These are phyloP conservation scores for Pleurotus djamor DNA, from an alignment of 768 basidiomycete genomes.

Conservation along the genomic window DNA sequence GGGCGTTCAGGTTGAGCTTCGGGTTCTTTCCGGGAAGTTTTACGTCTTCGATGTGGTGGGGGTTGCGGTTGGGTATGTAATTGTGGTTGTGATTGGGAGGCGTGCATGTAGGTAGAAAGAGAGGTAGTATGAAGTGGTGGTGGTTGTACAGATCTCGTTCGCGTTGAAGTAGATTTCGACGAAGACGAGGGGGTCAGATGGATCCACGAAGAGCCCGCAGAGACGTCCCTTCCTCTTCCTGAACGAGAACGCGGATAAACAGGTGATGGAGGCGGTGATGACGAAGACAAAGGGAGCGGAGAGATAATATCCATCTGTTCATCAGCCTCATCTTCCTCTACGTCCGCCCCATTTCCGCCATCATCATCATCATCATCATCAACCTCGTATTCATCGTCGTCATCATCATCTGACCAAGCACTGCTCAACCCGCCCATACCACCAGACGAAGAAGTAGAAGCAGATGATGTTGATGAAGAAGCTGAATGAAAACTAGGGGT, in stretches of 20 bases:
- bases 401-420: constrained; percentile 4
- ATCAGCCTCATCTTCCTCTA: too few relatives aligned
- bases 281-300: neutral
- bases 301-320: too few relatives aligned
- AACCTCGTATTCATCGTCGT: neutral
- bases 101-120: neutral
- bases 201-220: too few relatives aligned
- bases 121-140: neutral
- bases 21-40: constrained; percentile 66
- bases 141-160: neutral
- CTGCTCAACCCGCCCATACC: neutral
- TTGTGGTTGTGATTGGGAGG: neutral
- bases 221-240: too few relatives aligned
- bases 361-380: neutral
- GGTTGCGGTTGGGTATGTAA: neutral
- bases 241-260: too few relatives aligned
- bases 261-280: neutral
- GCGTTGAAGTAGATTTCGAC: neutral
- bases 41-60: neutral
- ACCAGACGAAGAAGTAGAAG: neutral
- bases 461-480: neutral
- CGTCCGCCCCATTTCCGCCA: neutral
- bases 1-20: constrained; percentile 73
- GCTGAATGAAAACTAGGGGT: neutral
- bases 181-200: neutral